Evolutionary conservation across 73 alveolate species (phyloP), one percentile per base, ranked within the genome.

Genomic region (Effrenium voratum): DNA sequence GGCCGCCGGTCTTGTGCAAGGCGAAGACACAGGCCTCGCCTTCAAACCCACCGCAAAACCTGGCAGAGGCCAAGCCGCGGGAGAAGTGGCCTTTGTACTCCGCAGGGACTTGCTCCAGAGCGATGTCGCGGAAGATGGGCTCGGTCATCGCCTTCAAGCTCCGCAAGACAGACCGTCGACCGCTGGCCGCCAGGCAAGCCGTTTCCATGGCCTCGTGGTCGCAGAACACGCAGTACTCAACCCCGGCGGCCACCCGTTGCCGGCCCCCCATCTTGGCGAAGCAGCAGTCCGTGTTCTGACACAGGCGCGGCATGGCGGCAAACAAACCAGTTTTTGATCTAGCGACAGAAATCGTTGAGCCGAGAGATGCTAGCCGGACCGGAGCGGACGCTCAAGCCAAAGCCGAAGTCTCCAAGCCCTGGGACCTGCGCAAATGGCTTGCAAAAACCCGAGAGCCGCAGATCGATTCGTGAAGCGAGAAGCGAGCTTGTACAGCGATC

Each of bases 1-100:
- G 32, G 30, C 86, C 57, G 30, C 86, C 86, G 6, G 49, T 15
- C 36, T 36, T 52, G 30, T 28, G 10, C 59, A 15, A 49, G 19
- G 86, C 86, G 34, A 75, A 75, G 86, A 75, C 86, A 5, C 86
- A 75, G 0, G 86, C 34, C 86, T 75, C 86, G 2, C 55, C 86
- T 0, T 34, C 55, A 22, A 12, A 13, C n/a, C 86, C 86, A 0
- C 12, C 2, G 55, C 86, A 75, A 0, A 13, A 30, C 36, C n/a
- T 5, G 30, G 32, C 57, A 1, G 30, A 5, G 1, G 15, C 26
- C 6, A 40, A 32, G 55, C 24, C 0, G 32, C 12, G n/a, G 0
- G 0, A 49, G 55, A 75, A 75, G 57, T 30, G 12, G 26, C 55
- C 59, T 1, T 5, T 28, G 55, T 22, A 75, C 34, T 36, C n/a